phyloP scores from a whole-genome alignment of 2,329 filamentous ascomycete species.

The Sarocladium oryzae region DNA sequence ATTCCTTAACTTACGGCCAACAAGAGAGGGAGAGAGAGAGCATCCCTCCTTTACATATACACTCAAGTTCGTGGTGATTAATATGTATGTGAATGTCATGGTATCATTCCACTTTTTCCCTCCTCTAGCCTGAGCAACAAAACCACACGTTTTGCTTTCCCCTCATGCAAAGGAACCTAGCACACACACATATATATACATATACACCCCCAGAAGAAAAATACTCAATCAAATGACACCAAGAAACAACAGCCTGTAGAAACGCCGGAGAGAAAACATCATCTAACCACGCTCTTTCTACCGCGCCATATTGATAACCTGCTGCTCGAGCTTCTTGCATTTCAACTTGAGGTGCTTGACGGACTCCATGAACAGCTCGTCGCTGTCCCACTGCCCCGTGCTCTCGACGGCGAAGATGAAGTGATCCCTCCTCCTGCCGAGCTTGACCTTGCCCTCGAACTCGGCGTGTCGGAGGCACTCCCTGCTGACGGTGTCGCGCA shows the following conservation, averaged over 20 bases:
- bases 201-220: neutral
- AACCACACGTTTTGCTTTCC: neutral
- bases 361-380: constrained; percentile 86
- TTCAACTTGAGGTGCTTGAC: constrained; percentile 82
- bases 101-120: constrained; percentile 14
- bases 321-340: constrained; percentile 65
- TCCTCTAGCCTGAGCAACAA: neutral
- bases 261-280: constrained; percentile 1
- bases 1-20: too few species aligned
- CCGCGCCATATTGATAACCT: constrained; percentile 59
- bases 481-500: constrained; percentile 91
- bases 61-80: too few species aligned
- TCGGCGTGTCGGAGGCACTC: constrained; percentile 88
- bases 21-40: too few species aligned
- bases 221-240: neutral
- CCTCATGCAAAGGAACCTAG: constrained; percentile 1
- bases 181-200: constrained; percentile 9
- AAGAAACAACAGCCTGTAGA: neutral
- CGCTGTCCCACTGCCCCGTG: constrained; percentile 89
- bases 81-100: constrained; percentile 12
- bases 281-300: constrained; percentile 18
- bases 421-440: constrained; percentile 85
- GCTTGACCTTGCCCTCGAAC: constrained; percentile 91
- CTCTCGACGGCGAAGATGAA: constrained; percentile 97
- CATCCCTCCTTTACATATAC: too few species aligned